These are phyloP conservation scores for Lipomyces mesembrius DNA, from an alignment of 805 yeast species.

Conservation along the genomic window DNA sequence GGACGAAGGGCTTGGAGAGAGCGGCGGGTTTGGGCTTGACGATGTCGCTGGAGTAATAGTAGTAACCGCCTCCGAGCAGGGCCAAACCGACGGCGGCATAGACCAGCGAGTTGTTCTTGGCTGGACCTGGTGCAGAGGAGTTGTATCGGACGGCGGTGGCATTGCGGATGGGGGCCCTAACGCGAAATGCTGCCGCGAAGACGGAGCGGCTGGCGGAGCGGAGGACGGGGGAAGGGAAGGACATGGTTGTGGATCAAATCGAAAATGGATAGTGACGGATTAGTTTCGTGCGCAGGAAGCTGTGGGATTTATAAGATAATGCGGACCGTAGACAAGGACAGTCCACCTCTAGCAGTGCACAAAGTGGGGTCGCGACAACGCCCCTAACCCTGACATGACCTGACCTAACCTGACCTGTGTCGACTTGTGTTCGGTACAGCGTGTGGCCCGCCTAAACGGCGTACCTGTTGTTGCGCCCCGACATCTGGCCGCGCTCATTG, in stretches of 20 bases:
- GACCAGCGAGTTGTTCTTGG: constrained; percentile 18
- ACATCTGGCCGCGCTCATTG: not conserved
- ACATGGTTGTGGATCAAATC: constrained; percentile 5
- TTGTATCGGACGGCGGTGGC: constrained; percentile 20
- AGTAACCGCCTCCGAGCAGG: constrained; percentile 42
- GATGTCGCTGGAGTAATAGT: constrained; percentile 44
- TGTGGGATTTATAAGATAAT: not conserved
- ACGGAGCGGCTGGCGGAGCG: constrained; percentile 16
- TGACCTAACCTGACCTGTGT: too few species aligned
- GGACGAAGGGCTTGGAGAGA: constrained; percentile 40
- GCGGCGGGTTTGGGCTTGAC: constrained; percentile 43
- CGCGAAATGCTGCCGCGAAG: constrained; percentile 13
- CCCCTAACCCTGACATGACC: too few species aligned
- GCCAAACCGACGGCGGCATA: constrained; percentile 21
- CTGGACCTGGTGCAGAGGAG: constrained; percentile 10
- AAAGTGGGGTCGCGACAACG: too few species aligned
- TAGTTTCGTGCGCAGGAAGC: not conserved
- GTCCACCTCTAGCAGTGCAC: too few species aligned
- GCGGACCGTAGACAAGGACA: too few species aligned
- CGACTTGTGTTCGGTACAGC: too few species aligned
- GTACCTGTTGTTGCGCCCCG: too few species aligned
- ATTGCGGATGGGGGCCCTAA: constrained; percentile 1
- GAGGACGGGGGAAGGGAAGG: constrained; percentile 17
- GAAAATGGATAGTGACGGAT: not conserved
- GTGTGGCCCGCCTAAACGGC: too few species aligned